Base-by-base conservation (phyloP, 2,329 filamentous ascomycete species). In the Tolypocladium pustulatum region DNA sequence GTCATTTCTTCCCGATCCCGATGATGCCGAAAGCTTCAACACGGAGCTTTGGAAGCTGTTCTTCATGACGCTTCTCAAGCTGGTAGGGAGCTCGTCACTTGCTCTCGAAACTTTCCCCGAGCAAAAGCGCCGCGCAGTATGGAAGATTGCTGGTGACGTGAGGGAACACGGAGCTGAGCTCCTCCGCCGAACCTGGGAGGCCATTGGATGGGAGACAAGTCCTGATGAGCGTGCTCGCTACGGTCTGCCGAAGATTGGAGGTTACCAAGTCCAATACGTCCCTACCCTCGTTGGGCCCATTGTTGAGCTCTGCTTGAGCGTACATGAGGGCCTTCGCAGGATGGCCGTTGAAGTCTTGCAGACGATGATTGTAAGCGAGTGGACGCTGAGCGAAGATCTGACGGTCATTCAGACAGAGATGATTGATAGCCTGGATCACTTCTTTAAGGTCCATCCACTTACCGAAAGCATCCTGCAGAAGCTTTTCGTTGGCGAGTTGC, bases 61-160 rank as follows among this genome's bases (percentile, higher is more conserved):
- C 75, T 97, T 99, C 69, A 88, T 87, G 22, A 93, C 91, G 0
- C 77, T 99, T 36, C 80, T 99, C 34, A 91, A 90, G 68, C 85
- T 97, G 3, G 90, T 99, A 3, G 90, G 90, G 6, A 97, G 91
- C 67, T 86, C 92, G 40, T 90, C 88, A 0, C 81, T 99, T 25
- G 92, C 94, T 0, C 81, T 99, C 41, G 94, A 99, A 70, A 96
- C 92, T 0, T 97, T 97, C 69, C 91, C 94, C 0, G 95, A 99
- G 71, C 94, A 99, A 74, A 99, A 97, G 75, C 81, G 94, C 53
- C 81, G 94, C 58, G 93, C 94, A 0, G 93, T 97, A 1, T 99
- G 95, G 94, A 99, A 97, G 76, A 97, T 99, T 69, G 94, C 93
- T 4, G 94, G 94, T 7, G 95, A 99, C 73, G 91, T 99, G 56